Evolutionary conservation across 108 stramenopile species (phyloP), one percentile per base, ranked within the genome.

Genomic region (Nannochloropsis gaditana): DNA sequence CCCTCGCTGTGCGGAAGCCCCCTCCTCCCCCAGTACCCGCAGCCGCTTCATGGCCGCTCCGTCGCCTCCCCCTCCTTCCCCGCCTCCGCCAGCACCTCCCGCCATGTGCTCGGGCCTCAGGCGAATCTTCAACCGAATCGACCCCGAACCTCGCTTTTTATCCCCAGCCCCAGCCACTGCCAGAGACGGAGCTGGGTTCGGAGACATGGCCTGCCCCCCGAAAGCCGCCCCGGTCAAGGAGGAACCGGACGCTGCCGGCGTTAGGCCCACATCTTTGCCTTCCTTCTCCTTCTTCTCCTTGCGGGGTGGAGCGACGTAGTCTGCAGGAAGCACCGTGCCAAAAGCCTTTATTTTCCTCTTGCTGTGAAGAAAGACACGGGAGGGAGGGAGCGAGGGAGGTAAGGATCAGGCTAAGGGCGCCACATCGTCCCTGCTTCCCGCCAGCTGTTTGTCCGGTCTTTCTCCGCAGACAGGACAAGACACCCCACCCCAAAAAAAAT

Each of bases 81-180:
- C 59, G 3, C 59, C 59, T n/a, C 59, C 59, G 15, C 59, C 59
- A 31, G 1, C 31, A n/a, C 59, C 59, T 6, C 59, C 59, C n/a
- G 19, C 59, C 59, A 73, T 73, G 59, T 73, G 59, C 59, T 73
- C 59, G 59, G 59, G 59, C 59, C 59, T 73, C 59, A 73, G 8
- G n/a, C 59, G 59, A 73, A 73, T 73, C 59, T 73, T 73, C 19
- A 73, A n/a, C n/a, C n/a, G 15, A n/a, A 73, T 73, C 10, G 11
- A 31, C 31, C 31, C 31, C 31, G 31, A 31, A 0, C 31, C 31
- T 31, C 0, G 31, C 31, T 31, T 31, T 31, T 31, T 31, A 31
- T 31, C 31, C 31, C 31, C 31, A 31, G 31, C 31, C 31, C 31
- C 31, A 31, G 31, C 31, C 31, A 31, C 31, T 31, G 31, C 31